phyloP scores from a whole-genome alignment of 1,284 basidiomycete genomes.

The Grifola frondosa region DNA sequence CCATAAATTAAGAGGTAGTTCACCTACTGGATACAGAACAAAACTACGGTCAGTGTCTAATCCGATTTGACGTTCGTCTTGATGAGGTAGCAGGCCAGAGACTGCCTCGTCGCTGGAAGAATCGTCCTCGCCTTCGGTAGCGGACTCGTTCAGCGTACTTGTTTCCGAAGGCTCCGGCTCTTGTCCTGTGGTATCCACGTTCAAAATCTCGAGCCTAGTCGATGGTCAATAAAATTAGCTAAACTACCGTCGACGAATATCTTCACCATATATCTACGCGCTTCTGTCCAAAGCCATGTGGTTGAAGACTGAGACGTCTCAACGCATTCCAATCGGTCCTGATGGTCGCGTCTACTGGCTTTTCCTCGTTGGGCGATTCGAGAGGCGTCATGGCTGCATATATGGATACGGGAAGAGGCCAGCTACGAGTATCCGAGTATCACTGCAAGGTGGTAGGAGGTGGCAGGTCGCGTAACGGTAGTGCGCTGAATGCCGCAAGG shows the following conservation, averaged over 20 bases:
- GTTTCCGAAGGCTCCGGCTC: background rate
- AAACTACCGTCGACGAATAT: conserved; percentile 10
- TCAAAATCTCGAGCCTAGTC: conserved; percentile 48
- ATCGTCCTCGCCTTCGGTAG: conserved; percentile 6
- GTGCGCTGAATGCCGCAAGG: too few species aligned
- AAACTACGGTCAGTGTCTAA: conserved; percentile 89
- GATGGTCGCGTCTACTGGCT: too few species aligned
- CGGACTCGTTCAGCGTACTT: background rate
- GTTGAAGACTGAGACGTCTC: conserved; percentile 48
- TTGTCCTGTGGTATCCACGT: conserved; percentile 25
- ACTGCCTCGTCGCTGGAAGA: conserved; percentile 1
- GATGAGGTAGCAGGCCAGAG: conserved; percentile 46
- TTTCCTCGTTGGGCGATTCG: too few species aligned
- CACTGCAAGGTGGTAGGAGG: too few species aligned
- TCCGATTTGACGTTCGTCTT: conserved; percentile 81
- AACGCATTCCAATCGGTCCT: conserved; percentile 54
- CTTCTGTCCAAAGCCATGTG: conserved; percentile 62
- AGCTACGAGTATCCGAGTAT: too few species aligned
- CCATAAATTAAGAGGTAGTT: conserved; percentile 40
- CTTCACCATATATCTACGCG: conserved; percentile 59
- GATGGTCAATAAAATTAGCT: conserved; percentile 16
- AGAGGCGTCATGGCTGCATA: too few species aligned
- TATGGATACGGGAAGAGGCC: too few species aligned
- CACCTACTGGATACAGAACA: conserved; percentile 85
- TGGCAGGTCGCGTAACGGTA: too few species aligned